Conservation (phyloP, 805 yeast genomes). For the Candida tallmaniae region DNA sequence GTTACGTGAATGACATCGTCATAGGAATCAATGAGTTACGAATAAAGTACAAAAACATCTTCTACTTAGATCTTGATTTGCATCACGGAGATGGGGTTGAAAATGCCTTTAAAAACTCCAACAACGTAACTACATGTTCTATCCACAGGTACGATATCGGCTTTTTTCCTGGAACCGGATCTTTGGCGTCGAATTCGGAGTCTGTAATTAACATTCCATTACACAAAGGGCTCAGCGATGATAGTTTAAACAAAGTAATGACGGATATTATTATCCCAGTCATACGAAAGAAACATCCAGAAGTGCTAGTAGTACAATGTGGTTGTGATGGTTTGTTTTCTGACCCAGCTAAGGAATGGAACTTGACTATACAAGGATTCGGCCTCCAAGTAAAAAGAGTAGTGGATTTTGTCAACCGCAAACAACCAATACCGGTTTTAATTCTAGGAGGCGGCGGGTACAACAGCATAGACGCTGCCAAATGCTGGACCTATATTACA, state of each 20-base stretch:
- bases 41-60: conserved; percentile 38
- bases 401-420: conserved; percentile 14
- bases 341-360: conserved; percentile 67
- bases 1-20: conserved; percentile 68
- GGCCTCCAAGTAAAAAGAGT: conserved; percentile 26
- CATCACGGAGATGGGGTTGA: conserved; percentile 85
- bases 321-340: conserved; percentile 74
- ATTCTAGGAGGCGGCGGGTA: conserved; percentile 80
- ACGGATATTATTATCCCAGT: conserved; percentile 42
- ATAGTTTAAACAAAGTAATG: conserved; percentile 31
- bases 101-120: conserved; percentile 52
- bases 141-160: conserved; percentile 62
- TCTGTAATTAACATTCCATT: conserved; percentile 52
- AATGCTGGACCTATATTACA: conserved; percentile 53
- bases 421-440: conserved; percentile 30
- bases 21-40: conserved; percentile 52
- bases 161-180: conserved; percentile 73
- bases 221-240: conserved; percentile 52
- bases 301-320: conserved; percentile 57
- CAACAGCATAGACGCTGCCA: conserved; percentile 54
- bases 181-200: conserved; percentile 10
- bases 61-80: conserved; percentile 67
- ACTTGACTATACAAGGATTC: conserved; percentile 51
- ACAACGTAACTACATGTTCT: conserved; percentile 56
- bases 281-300: conserved; percentile 36